Conservation (phyloP, 176 grass and related monocot genomes). For the Miscanthus lutarioriparius region DNA sequence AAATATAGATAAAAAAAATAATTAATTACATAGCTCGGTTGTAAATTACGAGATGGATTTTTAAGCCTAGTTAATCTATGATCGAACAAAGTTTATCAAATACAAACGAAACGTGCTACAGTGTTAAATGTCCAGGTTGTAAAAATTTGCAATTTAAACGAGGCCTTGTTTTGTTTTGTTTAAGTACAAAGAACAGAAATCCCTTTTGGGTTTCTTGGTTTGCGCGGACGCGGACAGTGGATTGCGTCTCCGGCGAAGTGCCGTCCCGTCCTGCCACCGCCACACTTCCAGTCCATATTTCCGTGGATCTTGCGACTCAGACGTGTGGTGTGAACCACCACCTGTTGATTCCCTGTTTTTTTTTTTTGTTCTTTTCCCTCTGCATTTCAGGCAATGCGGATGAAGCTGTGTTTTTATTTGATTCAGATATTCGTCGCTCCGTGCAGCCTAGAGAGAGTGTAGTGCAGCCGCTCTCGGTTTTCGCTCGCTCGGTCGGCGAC, state of each 20-base stretch:
- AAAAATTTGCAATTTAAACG: no score
- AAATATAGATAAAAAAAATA: no score
- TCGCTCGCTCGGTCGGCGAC: neutral
- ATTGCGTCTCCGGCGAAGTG: slow-evolving; percentile 25
- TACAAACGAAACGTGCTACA: no score
- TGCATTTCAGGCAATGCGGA: slow-evolving; percentile 6
- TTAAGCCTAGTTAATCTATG: no score
- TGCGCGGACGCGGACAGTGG: slow-evolving; percentile 11
- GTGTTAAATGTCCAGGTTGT: no score
- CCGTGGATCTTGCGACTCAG: slow-evolving; percentile 42
- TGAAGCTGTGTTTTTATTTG: neutral
- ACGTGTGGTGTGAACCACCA: slow-evolving; percentile 13
- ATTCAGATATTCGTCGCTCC: neutral
- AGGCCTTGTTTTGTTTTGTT: no score
- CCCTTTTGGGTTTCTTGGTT: slow-evolving; percentile 1
- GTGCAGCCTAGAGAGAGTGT: neutral
- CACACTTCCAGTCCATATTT: neutral
- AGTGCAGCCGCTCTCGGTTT: no score
- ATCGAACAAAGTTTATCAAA: no score
- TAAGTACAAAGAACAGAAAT: no score
- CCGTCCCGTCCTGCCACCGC: neutral
- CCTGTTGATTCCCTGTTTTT: neutral
- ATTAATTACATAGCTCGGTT: no score
- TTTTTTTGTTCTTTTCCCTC: no score
- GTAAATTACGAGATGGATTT: no score